A percentile compares a stretch with the other conserved stretches of the same genome.
phyloP scores from a whole-genome alignment of 176 grass and related monocot species.

The Tillandsia leiboldiana region DNA sequence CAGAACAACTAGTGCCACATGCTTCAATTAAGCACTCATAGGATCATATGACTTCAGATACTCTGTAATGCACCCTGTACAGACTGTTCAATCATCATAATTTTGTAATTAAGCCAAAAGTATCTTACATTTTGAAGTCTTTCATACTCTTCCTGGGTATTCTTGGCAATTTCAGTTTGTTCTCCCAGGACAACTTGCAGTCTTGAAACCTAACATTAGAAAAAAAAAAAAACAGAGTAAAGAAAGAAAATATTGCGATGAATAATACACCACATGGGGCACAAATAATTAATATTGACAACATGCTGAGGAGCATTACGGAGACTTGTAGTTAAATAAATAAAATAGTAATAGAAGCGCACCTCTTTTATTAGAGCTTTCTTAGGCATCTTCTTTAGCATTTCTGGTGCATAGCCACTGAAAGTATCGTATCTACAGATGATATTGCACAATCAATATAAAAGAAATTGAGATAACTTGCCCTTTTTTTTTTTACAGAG shows the following conservation, averaged over 20 bases:
- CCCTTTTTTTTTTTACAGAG: no score
- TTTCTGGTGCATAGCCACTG: slow-evolving; percentile 40
- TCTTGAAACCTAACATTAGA: slow-evolving; percentile 47
- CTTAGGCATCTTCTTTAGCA: slow-evolving; percentile 55
- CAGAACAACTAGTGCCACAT: no score
- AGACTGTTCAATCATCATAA: neutral
- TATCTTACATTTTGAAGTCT: no score
- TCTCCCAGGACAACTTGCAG: slow-evolving; percentile 56
- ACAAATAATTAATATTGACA: no score
- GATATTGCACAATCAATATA: slow-evolving; percentile 13
- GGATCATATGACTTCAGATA: no score
- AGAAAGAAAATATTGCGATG: neutral
- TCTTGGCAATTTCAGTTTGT: slow-evolving; percentile 15
- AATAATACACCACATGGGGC: neutral
- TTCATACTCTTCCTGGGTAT: no score
- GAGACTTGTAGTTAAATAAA: neutral
- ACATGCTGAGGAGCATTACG: neutral
- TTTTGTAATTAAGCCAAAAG: neutral
- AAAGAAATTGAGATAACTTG: no score
- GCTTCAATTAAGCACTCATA: no score
- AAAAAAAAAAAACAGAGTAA: neutral
- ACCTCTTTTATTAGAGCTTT: slow-evolving; percentile 54
- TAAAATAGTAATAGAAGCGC: slow-evolving; percentile 1
- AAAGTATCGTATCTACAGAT: slow-evolving; percentile 48
- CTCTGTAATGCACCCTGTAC: neutral